phyloP scores from a whole-genome alignment of 2,329 filamentous ascomycete species.

The Nemania abortiva region DNA sequence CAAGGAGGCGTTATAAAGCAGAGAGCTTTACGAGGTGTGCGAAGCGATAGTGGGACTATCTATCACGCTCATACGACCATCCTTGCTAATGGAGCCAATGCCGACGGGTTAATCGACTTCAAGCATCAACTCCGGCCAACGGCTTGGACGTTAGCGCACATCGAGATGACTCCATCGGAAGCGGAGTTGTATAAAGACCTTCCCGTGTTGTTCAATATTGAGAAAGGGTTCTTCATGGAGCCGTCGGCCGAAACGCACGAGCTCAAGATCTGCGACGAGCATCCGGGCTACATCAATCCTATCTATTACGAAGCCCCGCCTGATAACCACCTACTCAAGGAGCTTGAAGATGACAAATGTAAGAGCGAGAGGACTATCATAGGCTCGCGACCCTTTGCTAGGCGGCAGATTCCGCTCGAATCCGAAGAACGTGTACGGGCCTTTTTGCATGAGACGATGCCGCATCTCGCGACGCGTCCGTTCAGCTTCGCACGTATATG shows the following conservation, averaged over 20 bases:
- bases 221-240: constrained; percentile 63
- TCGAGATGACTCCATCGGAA: constrained; percentile 61
- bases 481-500: constrained; percentile 66
- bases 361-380: constrained; percentile 22
- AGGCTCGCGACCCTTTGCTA: constrained; percentile 42
- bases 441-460: constrained; percentile 65
- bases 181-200: constrained; percentile 59
- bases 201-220: constrained; percentile 63
- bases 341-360: background rate
- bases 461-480: constrained; percentile 61
- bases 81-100: constrained; percentile 62
- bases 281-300: constrained; percentile 67
- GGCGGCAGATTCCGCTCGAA: constrained; percentile 58
- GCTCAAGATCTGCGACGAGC: constrained; percentile 66
- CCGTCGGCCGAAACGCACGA: constrained; percentile 60
- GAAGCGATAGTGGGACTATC: constrained; percentile 56
- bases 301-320: constrained; percentile 37
- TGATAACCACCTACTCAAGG: constrained; percentile 29
- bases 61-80: constrained; percentile 60
- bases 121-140: constrained; percentile 65
- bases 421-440: constrained; percentile 60
- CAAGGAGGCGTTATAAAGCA: background rate
- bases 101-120: constrained; percentile 61
- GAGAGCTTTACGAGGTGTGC: constrained; percentile 57
- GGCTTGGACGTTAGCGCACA: constrained; percentile 66